Evolutionary conservation across 306 rosid species (phyloP).

Genomic region (Prunus mongolica): DNA sequence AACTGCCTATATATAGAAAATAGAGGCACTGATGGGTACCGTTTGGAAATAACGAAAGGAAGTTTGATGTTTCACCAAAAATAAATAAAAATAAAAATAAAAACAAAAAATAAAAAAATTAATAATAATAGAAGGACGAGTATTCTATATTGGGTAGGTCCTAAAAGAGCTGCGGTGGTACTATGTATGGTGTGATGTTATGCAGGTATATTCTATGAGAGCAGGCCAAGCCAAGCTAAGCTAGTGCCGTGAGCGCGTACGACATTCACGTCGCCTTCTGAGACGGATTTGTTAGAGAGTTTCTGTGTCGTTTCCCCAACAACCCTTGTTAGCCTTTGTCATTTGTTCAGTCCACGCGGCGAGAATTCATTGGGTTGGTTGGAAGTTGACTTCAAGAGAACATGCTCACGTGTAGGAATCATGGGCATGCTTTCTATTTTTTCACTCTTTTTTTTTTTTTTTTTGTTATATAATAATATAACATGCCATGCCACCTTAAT

Average conservation of each 20-base stretch:
- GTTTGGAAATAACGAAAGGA: neutral
- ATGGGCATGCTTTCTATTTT: neutral
- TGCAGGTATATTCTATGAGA: too few species aligned
- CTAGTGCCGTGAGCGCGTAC: neutral
- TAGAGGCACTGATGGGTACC: neutral
- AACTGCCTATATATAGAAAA: conserved; percentile 1
- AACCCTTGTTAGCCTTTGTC: neutral
- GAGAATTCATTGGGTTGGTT: neutral
- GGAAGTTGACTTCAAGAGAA: conserved; percentile 6
- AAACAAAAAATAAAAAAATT: too few species aligned
- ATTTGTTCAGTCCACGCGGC: conserved; percentile 15
- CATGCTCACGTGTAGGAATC: conserved; percentile 18
- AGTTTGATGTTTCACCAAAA: too few species aligned
- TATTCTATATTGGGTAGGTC: neutral
- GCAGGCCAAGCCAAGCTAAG: too few species aligned
- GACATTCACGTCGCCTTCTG: conserved; percentile 3
- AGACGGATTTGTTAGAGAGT: conserved; percentile 1
- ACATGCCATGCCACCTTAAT: neutral
- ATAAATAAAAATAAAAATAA: too few species aligned
- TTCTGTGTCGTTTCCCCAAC: conserved; percentile 19
- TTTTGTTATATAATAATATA: neutral
- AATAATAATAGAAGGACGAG: too few species aligned
- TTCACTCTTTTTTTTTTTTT: neutral
- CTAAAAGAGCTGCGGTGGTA: neutral
- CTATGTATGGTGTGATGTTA: too few species aligned